Base-by-base conservation (phyloP, 2,329 filamentous ascomycete species). In the Cytospora mali region DNA sequence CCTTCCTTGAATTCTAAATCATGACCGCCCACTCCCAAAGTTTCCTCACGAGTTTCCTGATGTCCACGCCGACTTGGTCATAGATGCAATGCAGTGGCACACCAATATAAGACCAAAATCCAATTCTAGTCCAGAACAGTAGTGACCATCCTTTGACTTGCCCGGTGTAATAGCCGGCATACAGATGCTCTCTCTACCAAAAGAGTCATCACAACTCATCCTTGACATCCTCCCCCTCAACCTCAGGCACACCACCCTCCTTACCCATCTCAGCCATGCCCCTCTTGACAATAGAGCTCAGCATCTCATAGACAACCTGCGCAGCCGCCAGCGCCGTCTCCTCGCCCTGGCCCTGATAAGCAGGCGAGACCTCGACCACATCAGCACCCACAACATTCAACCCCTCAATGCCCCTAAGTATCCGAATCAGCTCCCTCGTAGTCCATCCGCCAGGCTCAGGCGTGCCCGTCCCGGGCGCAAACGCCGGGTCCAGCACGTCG, bases 361-460 rank as follows among this genome's bases (percentile, higher is more conserved):
- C 90, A 0, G 93, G 93, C 50, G 89, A 87, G 10, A 96, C 91
- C 80, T 97, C 93, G 6, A 97, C 93, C 55, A 97, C 85, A 76
- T 97, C 93, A 0, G 92, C 93, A 1, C 92, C 93, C 4, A 97
- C 91, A 4, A 97, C 78, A 72, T 97, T 96, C 73, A 97, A 74
- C 0, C 81, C 84, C 77, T 97, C 93, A 49, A 97, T 84, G 0
- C 91, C 92, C 33, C 92, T 81, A 72, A 97, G 76, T 62, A 97
- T 92, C 14, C 90, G 81, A 67, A 96, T 94, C 69, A 97, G 80
- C 79, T 97, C 93, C 57, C 93, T 81, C 23, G 90, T 96, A 6
- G 91, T 95, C 93, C 93, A 97, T 42, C 93, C 93, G 62, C 93
- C 93, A 0, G 92, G 90, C 78, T 96, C 93, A 0, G 93, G 93